These are phyloP conservation scores for Wickerhamiella dianesei DNA, from an alignment of 805 yeast species.

Conservation along the genomic window DNA sequence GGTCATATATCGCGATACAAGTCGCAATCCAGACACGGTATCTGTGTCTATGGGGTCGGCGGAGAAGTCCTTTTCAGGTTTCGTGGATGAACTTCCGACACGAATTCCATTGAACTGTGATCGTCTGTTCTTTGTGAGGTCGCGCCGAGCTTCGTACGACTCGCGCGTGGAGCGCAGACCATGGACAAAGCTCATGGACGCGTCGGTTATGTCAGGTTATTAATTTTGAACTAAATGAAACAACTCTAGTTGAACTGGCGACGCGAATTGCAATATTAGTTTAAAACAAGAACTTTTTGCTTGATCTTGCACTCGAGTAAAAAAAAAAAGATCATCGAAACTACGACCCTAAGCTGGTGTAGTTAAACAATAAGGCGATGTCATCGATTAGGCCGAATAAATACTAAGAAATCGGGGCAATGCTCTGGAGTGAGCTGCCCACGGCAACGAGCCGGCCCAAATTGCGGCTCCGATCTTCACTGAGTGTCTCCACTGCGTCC, in stretches of 20 bases:
- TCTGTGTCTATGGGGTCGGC: background rate
- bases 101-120: background rate
- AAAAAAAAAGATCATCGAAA: background rate
- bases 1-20: slow-evolving; percentile 11
- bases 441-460: slow-evolving; percentile 74
- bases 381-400: too few relatives aligned
- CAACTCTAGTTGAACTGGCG: background rate
- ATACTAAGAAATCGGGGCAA: slow-evolving; percentile 15
- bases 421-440: slow-evolving; percentile 62
- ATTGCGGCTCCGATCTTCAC: slow-evolving; percentile 37
- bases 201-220: background rate
- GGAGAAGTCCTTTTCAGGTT: background rate
- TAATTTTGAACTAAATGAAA: too few relatives aligned
- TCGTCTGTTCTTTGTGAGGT: background rate
- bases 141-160: background rate
- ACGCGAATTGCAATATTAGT: background rate
- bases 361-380: too few relatives aligned
- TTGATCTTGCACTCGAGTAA: too few relatives aligned
- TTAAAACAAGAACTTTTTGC: too few relatives aligned
- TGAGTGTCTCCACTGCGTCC: slow-evolving; percentile 40
- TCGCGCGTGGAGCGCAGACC: background rate
- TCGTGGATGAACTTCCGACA: background rate
- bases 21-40: slow-evolving; percentile 4
- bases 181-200: background rate
- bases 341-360: too few relatives aligned